Percentiles rank a stretch among this genome's conserved stretches.
phyloP scores from a whole-genome alignment of 768 basidiomycete species.

The Leccinum ochraceum region DNA sequence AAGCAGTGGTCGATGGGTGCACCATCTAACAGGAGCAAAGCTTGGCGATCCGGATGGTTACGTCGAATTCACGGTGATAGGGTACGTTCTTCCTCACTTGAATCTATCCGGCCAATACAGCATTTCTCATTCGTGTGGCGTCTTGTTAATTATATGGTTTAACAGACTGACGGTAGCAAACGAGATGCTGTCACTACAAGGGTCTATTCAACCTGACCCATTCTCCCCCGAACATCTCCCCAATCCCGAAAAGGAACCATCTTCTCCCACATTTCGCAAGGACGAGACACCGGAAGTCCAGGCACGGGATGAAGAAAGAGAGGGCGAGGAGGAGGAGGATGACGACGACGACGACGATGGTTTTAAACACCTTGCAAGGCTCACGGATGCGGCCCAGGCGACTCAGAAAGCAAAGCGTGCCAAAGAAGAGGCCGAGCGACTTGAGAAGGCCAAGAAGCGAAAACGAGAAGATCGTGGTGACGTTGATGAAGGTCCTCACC shows the following conservation, averaged over 20 bases:
- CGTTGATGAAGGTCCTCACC: slow-evolving; percentile 5
- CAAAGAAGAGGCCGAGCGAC: slow-evolving; percentile 29
- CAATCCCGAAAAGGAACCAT: slow-evolving; percentile 17
- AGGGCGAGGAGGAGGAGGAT: background rate
- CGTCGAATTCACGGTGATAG: slow-evolving; percentile 85
- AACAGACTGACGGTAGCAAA: slow-evolving; percentile 84
- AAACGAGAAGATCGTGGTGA: slow-evolving; percentile 25
- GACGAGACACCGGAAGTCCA: slow-evolving; percentile 23
- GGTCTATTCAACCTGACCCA: slow-evolving; percentile 77
- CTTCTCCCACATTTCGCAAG: slow-evolving; percentile 4
- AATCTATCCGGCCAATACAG: background rate
- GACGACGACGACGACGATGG: slow-evolving; percentile 34
- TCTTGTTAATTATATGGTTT: slow-evolving; percentile 8
- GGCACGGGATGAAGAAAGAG: slow-evolving; percentile 8
- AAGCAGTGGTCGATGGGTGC: slow-evolving; percentile 76
- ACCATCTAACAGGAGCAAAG: slow-evolving; percentile 62
- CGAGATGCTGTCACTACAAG: slow-evolving; percentile 88
- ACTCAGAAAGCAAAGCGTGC: slow-evolving; percentile 25
- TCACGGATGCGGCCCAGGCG: slow-evolving; percentile 32
- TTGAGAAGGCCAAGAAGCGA: slow-evolving; percentile 33
- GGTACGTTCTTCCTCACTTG: slow-evolving; percentile 39
- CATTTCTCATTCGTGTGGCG: background rate
- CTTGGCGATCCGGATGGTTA: slow-evolving; percentile 70
- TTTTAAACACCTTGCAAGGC: slow-evolving; percentile 32
- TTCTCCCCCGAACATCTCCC: slow-evolving; percentile 63